Evolutionary conservation across 495 filamentous ascomycete genomes (phyloP), one percentile per base, ranked within the genome.

Genomic region (Aspergillus egyptiacus): DNA sequence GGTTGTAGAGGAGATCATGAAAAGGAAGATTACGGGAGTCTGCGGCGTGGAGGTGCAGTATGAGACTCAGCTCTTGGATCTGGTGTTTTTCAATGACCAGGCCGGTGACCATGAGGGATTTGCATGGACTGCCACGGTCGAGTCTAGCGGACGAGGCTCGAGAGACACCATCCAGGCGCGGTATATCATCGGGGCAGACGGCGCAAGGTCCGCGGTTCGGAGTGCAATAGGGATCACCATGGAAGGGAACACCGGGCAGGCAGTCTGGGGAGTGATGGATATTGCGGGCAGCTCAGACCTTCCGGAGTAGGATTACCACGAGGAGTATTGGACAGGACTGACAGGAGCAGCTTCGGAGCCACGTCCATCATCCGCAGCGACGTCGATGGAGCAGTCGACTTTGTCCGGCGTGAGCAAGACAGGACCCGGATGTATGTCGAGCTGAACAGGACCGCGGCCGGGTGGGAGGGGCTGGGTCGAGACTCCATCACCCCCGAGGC

Each of bases 191-290:
- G 36, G 36, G 15, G 34, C 34, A 11, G 34, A 37, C 15, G 34
- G 34, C 5, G 34, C 11, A 17, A 11, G 34, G 5, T 39, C 18
- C 9, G 9, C 24, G 8, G 18, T 23, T 2, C 8, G 17, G 10
- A 17, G 24, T 7, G 6, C 19, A 9, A 18, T 39, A 10, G 18
- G 36, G 17, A 39, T 39, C n/a, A 13, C 11, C 15, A 39, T 39
- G 36, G 11, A 11, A 6, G 17, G 17, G 18, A 20, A 17, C 7
- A 18, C 5, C 3, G 36, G 36, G 9, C 6, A 18, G 8, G 17
- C 36, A 23, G 19, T 39, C 17, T 39, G 36, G 36, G 36, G 36
- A 6, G 36, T 39, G 19, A 39, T 39, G 36, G 36, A 39, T 20
- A 13, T 39, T 39, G 18, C 13, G 10, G 36, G 18, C 18, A 39